Percentiles rank a stretch among this genome's conserved stretches.
These are phyloP conservation scores for Adansonia digitata DNA, from an alignment of 345 rosid species.

Conservation along the genomic window DNA sequence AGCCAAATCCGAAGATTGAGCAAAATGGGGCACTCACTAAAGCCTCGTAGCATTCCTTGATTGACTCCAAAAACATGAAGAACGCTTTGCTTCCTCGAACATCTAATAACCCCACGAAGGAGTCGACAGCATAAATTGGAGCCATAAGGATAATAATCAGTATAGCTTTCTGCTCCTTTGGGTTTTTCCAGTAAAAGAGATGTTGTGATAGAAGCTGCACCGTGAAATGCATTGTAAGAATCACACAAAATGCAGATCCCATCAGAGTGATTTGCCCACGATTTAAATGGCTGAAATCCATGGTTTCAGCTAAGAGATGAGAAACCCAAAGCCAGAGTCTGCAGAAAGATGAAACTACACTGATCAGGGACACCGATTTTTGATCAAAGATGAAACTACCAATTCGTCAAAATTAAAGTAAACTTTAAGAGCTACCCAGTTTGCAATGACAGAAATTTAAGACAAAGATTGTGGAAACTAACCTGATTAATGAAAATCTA, in stretches of 20 bases:
- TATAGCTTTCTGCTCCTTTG: conserved; percentile 94
- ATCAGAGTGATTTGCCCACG: conserved; percentile 59
- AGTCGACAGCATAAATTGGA: conserved; percentile 69
- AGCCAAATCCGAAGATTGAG: neutral
- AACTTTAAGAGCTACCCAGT: neutral
- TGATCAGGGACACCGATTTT: neutral
- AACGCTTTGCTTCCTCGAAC: conserved; percentile 69
- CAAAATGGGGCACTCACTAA: conserved; percentile 46
- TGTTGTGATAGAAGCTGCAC: conserved; percentile 80
- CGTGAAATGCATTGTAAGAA: conserved; percentile 70
- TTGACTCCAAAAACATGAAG: conserved; percentile 73
- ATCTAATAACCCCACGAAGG: conserved; percentile 76
- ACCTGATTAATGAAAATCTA: neutral
- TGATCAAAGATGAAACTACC: neutral
- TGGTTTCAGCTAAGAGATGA: conserved; percentile 18
- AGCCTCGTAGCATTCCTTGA: conserved; percentile 95
- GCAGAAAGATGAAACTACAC: conserved; percentile 5
- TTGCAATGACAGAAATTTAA: neutral
- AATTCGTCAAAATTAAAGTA: neutral
- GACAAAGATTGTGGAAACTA: neutral
- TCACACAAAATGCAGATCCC: conserved; percentile 55
- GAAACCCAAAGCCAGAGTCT: conserved; percentile 19
- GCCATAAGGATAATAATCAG: conserved; percentile 86
- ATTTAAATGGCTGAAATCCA: conserved; percentile 51
- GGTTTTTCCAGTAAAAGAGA: conserved; percentile 86